Evolutionary conservation across 2,329 filamentous ascomycete genomes (phyloP), one percentile per base, ranked within the genome.

Genomic region (Xylariales sp.): DNA sequence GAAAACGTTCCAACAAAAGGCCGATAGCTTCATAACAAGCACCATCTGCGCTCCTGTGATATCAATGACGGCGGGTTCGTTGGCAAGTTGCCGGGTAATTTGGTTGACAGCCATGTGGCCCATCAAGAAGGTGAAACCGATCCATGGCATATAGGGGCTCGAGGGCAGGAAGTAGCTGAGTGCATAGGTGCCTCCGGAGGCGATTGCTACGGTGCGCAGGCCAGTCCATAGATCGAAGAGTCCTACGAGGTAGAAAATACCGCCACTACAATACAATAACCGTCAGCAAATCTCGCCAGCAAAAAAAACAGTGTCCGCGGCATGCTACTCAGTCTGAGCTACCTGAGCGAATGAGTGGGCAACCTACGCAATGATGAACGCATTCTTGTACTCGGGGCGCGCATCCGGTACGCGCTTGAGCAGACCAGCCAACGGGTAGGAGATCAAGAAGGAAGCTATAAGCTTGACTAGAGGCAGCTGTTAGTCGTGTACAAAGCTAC

Each of bases 11-110:
- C 93, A 98, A 67, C 88, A 95, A 57, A 98, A 98, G 5, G 91
- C 86, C 16, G 83, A 88, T 24, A 98, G 78, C 63, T 98, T 98
- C 88, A 98, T 98, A 46, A 97, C 83, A 51, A 97, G 67, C 23
- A 98, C 93, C 93, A 98, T 98, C 62, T 98, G 93, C 2, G 91
- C 89, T 28, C 85, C 90, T 1, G 91, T 96, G 50, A 98, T 90
- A 59, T 98, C 93, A 42, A 95, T 72, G 2, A 67, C 63, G 27
- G 76, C 72, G 0, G 86, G 78, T 44, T 79, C 73, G 50, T 85
- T 72, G 27, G 75, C 67, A 27, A 81, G 76, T 61, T 95, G 88
- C 27, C 94, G 85, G 41, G 78, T 69, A 45, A 98, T 83, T 61
- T 98, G 93, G 59, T 81, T 95, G 53, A 91, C 61, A 31, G 90